Percentiles rank a stretch among this genome's conserved stretches.
Conservation (phyloP, 1,284 basidiomycete genomes). For the Entoloma clypeatum region DNA sequence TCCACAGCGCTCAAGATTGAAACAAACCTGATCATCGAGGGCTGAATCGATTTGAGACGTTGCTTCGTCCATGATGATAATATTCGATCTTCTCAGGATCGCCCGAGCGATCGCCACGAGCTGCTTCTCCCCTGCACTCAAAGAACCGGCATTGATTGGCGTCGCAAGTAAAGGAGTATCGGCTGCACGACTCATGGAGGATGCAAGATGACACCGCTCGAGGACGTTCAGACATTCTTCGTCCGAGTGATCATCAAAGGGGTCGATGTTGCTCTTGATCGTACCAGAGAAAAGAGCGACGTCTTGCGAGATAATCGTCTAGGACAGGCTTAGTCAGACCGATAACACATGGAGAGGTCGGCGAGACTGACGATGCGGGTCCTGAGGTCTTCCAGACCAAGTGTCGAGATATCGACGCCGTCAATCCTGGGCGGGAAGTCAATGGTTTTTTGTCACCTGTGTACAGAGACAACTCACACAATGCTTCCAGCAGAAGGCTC, state of each 20-base stretch:
- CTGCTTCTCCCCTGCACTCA: constrained; percentile 80
- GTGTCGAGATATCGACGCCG: constrained; percentile 75
- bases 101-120: constrained; percentile 74
- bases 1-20: constrained; percentile 4
- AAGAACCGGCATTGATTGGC: constrained; percentile 63
- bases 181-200: constrained; percentile 37
- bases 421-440: constrained; percentile 51
- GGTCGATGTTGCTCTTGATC: constrained; percentile 76
- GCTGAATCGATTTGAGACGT: constrained; percentile 76
- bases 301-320: constrained; percentile 83
- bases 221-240: constrained; percentile 65
- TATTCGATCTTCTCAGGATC: constrained; percentile 69
- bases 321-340: not conserved
- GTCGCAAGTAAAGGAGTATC: constrained; percentile 49
- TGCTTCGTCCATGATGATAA: constrained; percentile 85
- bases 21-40: constrained; percentile 59
- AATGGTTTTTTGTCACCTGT: not conserved
- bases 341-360: not conserved
- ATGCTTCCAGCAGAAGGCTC: constrained; percentile 75
- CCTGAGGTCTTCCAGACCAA: constrained; percentile 81
- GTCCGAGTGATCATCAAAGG: constrained; percentile 58
- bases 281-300: constrained; percentile 85
- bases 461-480: constrained; percentile 37
- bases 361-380: constrained; percentile 47
- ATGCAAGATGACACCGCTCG: constrained; percentile 56